Conservation (phyloP, 164 flowering plant species). For the Protea cynaroides region DNA sequence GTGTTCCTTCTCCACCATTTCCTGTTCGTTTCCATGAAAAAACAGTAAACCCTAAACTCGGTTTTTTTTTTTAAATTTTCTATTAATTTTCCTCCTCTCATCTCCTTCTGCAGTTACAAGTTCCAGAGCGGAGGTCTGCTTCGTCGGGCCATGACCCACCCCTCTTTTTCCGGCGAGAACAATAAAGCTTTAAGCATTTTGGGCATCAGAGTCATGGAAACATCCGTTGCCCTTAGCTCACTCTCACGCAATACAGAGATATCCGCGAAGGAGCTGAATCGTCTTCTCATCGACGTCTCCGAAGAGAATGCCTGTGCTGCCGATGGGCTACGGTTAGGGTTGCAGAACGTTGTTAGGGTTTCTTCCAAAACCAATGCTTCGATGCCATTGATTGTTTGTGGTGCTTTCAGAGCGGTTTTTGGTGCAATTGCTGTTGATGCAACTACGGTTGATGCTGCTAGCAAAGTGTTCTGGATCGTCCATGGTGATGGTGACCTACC, state of each 20-base stretch:
- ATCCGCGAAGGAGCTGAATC: constrained; percentile 42
- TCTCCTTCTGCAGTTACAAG: no score
- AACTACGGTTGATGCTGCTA: constrained; percentile 50
- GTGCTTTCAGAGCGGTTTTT: constrained; percentile 64
- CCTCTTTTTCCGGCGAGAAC: no score
- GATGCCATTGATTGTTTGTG: constrained; percentile 47
- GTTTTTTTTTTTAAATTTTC: no score
- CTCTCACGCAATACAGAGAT: constrained; percentile 41
- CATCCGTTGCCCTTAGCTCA: constrained; percentile 34
- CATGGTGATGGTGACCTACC: neutral
- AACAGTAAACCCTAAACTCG: no score
- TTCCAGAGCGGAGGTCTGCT: no score
- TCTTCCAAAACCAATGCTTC: constrained; percentile 47
- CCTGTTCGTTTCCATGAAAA: no score
- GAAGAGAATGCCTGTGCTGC: constrained; percentile 44
- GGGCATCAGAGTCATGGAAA: no score
- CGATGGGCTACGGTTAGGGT: constrained; percentile 46
- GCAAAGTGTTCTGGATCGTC: constrained; percentile 39
- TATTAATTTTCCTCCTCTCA: no score
- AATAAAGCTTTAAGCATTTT: no score
- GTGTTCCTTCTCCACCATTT: no score
- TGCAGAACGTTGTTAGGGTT: constrained; percentile 66
- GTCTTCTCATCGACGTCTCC: constrained; percentile 30
- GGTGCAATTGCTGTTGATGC: constrained; percentile 75
- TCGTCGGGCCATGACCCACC: no score